Evolutionary conservation across 108 stramenopile genomes (phyloP).

Genomic region (Seminavis robusta): DNA sequence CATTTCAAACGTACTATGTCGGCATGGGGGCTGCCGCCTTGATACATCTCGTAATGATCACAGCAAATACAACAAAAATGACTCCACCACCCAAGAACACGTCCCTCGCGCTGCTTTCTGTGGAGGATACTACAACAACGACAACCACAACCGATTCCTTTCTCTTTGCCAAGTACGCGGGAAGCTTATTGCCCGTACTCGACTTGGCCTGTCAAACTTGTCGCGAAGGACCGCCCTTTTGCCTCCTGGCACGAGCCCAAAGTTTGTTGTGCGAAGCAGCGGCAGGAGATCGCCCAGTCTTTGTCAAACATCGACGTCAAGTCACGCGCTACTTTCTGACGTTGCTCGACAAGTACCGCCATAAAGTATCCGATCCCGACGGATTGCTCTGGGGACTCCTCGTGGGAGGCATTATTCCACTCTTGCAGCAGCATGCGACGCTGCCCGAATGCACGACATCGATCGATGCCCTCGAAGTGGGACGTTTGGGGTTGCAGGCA

Average conservation of each 20-base stretch:
- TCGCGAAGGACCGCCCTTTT: background rate
- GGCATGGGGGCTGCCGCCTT: constrained; percentile 1
- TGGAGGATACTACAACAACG: background rate
- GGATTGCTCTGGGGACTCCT: constrained; percentile 21
- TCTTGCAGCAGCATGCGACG: constrained; percentile 21
- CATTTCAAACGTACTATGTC: background rate
- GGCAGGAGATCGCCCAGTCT: background rate
- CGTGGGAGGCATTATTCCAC: constrained; percentile 54
- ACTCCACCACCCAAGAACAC: too few relatives aligned
- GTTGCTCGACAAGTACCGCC: background rate
- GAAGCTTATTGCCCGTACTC: constrained; percentile 1
- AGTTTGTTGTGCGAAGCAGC: background rate
- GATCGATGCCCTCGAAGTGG: constrained; percentile 59
- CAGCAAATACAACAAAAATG: too few relatives aligned
- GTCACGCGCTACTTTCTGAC: background rate
- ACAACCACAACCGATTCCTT: too few relatives aligned
- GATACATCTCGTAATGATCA: too few relatives aligned
- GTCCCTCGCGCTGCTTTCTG: background rate
- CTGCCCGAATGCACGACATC: too few relatives aligned
- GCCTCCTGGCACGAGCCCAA: background rate
- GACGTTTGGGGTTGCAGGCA: constrained; percentile 48
- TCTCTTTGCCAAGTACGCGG: too few relatives aligned
- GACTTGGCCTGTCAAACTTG: constrained; percentile 4
- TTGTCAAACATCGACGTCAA: background rate
- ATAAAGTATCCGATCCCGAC: constrained; percentile 4